Evolutionary conservation across 306 rosid genomes (phyloP), one percentile per base, ranked within the genome.

Genomic region (Cucumis cinereus): DNA sequence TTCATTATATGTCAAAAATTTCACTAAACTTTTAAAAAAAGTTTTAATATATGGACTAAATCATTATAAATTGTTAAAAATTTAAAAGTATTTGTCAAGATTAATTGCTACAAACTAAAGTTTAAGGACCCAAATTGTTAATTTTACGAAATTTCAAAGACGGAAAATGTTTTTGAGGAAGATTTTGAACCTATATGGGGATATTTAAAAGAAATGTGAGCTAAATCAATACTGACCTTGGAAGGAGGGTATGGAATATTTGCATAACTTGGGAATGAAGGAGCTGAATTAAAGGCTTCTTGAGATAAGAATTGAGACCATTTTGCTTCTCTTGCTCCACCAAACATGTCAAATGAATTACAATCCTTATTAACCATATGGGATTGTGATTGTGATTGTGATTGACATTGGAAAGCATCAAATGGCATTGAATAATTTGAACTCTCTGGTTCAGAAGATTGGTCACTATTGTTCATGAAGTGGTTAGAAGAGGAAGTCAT

Each of bases 231-330:
- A 16, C 57, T 73, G 78, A 93, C 97, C 97, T 86, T 90, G 73
- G 94, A 89, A 38, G 96, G 94, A 82, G 92, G 91, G 85, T 84
- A 89, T 41, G 96, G 15, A 13, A 84, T 79, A 75, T 79, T 71
- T 74, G 87, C 92, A 73, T 85, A 82, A 72, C 82, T 82, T 41
- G 86, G 70, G 88, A 77, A 86, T 22, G 89, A 76, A 49, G 87
- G 76, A 77, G 78, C 13, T 81, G 78, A 75, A 77, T 73, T 80
- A 40, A 81, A 85, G n/a, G 87, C 78, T 1, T 87, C 90, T 47
- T 86, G 77, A 10, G 88, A 79, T 74, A 81, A 81, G 79, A 83
- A 88, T 23, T 87, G 87, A 13, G 91, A 78, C 88, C 88, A 85
- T 52, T 58, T 87, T 22, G 83, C 86, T 76, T 90, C 87, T 53